Percentiles rank a stretch among this genome's conserved stretches.
phyloP scores from a whole-genome alignment of 306 rosid genomes.

The Quercus wislizeni region DNA sequence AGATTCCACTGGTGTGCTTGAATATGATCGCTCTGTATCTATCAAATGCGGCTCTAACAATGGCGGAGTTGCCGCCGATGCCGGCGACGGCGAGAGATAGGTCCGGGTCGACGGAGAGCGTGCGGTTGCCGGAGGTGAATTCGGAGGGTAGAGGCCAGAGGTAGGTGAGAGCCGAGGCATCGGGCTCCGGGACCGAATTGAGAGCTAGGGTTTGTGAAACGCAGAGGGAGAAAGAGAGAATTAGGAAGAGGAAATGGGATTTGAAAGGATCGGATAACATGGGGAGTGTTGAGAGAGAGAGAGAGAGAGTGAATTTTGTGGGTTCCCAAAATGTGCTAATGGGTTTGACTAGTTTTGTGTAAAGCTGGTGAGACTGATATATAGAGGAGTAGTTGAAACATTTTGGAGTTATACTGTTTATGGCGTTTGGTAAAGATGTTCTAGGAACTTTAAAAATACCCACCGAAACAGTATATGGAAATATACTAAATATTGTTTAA shows the following conservation, averaged over 20 bases:
- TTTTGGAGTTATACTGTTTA: no score
- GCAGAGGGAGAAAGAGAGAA: slow-evolving; percentile 21
- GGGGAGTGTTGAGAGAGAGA: neutral
- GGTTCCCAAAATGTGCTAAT: neutral
- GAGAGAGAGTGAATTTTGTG: neutral
- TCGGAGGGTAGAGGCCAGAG: slow-evolving; percentile 86
- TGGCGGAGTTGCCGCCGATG: slow-evolving; percentile 42
- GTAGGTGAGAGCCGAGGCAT: slow-evolving; percentile 45
- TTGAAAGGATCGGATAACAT: neutral
- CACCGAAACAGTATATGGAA: no score
- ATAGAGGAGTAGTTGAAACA: no score
- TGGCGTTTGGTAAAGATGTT: no score
- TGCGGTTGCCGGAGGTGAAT: slow-evolving; percentile 51
- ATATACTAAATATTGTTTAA: no score
- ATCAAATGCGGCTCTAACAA: slow-evolving; percentile 60
- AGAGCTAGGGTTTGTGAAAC: slow-evolving; percentile 22
- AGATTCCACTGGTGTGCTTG: slow-evolving; percentile 38
- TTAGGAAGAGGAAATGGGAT: slow-evolving; percentile 14
- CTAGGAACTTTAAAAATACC: no score
- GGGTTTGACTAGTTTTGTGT: neutral
- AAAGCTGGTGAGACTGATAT: neutral
- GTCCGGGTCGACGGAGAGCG: slow-evolving; percentile 71
- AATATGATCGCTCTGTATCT: slow-evolving; percentile 69
- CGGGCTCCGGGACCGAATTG: slow-evolving; percentile 15
- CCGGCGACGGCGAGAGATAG: slow-evolving; percentile 50